Evolutionary conservation across 441 rosid species (phyloP), one percentile per base, ranked within the genome.

Genomic region (Geranium incanum): DNA sequence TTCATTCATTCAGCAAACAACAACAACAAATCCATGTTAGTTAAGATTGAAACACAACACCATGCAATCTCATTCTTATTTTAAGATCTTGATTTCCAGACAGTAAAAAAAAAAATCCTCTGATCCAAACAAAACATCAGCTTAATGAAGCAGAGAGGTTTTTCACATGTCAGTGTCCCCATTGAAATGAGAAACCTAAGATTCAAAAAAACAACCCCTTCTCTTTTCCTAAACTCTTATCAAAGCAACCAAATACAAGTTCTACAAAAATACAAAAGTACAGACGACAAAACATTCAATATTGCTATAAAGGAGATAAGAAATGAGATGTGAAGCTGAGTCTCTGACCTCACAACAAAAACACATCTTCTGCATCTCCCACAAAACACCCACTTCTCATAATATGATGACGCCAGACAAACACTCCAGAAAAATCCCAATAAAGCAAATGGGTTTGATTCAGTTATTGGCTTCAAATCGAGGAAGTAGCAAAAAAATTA

Each of bases 341-440:
- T 77, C 88, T 57, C 88, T 57, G 69, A 84, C 90, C 90, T 78
- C 78, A 70, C 69, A 43, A 19, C 43, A 39, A 70, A 77, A 72
- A 19, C 72, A 78, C 33, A 68, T 72, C 78, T 70, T 72, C 71
- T 50, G 80, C 75, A 78, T 7, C 72, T 84, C 48, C 71, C 1
- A 71, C 50, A 74, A 68, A 74, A 78, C 74, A 78, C 74, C 79
- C 85, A 77, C 74, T 68, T 67, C 77, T 69, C 66, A 36, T 74
- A 83, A 82, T 80, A 81, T 73, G 81, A 67, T 48, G 72, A 68
- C 71, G 67, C 8, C 43, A 39, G 8, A 1, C 43, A 39, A 39
- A 4, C 8, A 39, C 75, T 73, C 73, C 73, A 60, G 5, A 37
- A 70, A 69, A 68, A 63, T 21, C 71, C 39, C 16, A 74, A 75